A percentile compares a stretch with the other conserved stretches of the same genome.
These are phyloP conservation scores for Eucalyptus tenuipes DNA, from an alignment of 345 rosid genomes.

Conservation along the genomic window DNA sequence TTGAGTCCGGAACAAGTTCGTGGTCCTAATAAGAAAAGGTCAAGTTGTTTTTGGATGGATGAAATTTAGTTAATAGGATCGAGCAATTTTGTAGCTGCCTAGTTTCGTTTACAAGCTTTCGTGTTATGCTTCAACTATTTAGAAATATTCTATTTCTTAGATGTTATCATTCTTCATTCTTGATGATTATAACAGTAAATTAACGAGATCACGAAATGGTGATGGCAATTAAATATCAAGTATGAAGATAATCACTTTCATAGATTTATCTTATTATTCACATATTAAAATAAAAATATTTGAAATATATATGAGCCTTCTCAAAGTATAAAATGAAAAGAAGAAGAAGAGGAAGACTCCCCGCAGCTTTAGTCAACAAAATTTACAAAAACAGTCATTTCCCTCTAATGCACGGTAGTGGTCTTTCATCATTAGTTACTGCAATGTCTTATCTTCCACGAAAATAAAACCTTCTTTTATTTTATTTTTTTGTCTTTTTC, in stretches of 20 bases:
- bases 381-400: not conserved
- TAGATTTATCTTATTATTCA: not conserved
- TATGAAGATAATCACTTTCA: not conserved
- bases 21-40: not conserved
- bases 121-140: not conserved
- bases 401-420: not conserved
- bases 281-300: not conserved
- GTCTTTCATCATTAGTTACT: not conserved
- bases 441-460: not conserved
- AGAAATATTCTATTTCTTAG: not conserved
- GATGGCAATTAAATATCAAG: too few relatives aligned
- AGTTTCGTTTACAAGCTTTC: not conserved
- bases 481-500: too few relatives aligned
- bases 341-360: not conserved
- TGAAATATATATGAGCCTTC: not conserved
- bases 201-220: not conserved
- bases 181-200: not conserved
- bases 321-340: not conserved
- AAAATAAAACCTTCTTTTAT: not conserved
- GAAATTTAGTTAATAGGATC: not conserved
- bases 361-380: not conserved
- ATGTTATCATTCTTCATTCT: not conserved
- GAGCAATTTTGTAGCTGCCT: not conserved
- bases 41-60: not conserved
- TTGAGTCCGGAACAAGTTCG: not conserved